Percentiles rank a stretch among this genome's conserved stretches.
Evolutionary conservation across 495 filamentous ascomycete species (phyloP).

Genomic region (Aspergillus panamensis): DNA sequence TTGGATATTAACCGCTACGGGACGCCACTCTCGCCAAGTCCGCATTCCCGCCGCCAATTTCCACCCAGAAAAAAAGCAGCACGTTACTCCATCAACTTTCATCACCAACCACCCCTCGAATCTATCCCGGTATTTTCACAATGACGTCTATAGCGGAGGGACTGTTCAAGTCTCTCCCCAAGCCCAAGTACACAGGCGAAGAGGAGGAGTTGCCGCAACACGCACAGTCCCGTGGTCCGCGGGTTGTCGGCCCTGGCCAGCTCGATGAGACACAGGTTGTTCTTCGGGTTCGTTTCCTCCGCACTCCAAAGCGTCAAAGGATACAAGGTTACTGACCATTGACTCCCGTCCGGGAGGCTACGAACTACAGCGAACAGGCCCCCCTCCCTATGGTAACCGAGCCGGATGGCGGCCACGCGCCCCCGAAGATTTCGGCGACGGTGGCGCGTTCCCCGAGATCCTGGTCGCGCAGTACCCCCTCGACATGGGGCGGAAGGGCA

Average conservation of each 20-base stretch:
- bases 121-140: constrained; percentile 21
- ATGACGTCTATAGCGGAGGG: constrained; percentile 74
- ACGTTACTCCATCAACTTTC: constrained; percentile 11
- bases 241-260: constrained; percentile 72
- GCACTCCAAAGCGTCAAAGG: neutral
- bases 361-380: constrained; percentile 63
- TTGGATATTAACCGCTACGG: constrained; percentile 9
- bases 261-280: constrained; percentile 86
- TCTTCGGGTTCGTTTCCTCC: constrained; percentile 57
- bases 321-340: neutral
- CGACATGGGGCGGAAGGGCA: constrained; percentile 81
- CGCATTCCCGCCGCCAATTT: constrained; percentile 22
- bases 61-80: constrained; percentile 19
- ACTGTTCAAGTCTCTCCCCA: constrained; percentile 78
- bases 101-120: constrained; percentile 13
- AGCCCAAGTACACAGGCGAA: constrained; percentile 83
- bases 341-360: neutral
- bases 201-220: constrained; percentile 74
- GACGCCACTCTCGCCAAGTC: neutral
- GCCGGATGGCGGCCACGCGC: constrained; percentile 82
- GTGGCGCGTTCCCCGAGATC: constrained; percentile 94
- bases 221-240: constrained; percentile 70
- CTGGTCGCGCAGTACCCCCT: constrained; percentile 92
- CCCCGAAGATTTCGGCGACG: constrained; percentile 91
- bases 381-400: constrained; percentile 81